Evolutionary conservation across 2,329 filamentous ascomycete genomes (phyloP).

Genomic region (Ascochyta lentis): DNA sequence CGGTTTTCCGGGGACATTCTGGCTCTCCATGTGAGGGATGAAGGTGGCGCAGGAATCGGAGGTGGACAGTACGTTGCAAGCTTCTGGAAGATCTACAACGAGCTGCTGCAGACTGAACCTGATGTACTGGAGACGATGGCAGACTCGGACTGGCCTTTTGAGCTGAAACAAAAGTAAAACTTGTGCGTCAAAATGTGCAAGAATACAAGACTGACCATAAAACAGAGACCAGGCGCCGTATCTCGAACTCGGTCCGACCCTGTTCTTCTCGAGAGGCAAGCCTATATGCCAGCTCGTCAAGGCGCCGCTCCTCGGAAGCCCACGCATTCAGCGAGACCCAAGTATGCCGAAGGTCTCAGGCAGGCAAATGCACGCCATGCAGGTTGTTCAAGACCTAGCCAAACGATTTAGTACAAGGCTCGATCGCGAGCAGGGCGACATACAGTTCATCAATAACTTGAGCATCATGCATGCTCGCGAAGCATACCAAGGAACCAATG

Average conservation of each 20-base stretch:
- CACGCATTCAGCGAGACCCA: slow-evolving; percentile 38
- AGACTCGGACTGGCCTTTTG: slow-evolving; percentile 46
- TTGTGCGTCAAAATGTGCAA: background rate
- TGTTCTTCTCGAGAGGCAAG: slow-evolving; percentile 46
- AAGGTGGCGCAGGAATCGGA: slow-evolving; percentile 38
- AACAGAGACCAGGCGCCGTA: slow-evolving; percentile 38
- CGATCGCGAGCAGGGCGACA: slow-evolving; percentile 46
- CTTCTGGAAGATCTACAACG: slow-evolving; percentile 48
- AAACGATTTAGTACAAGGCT: slow-evolving; percentile 38
- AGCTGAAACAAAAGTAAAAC: slow-evolving; percentile 47
- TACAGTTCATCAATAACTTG: slow-evolving; percentile 48
- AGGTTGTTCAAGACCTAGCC: slow-evolving; percentile 38
- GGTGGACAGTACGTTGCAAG: slow-evolving; percentile 44
- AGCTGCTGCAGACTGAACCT: slow-evolving; percentile 40
- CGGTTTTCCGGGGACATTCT: slow-evolving; percentile 48
- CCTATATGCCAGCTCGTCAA: slow-evolving; percentile 49
- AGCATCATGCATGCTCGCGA: slow-evolving; percentile 47
- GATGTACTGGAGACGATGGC: slow-evolving; percentile 46
- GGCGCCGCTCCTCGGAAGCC: slow-evolving; percentile 46
- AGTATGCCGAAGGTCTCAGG: slow-evolving; percentile 40
- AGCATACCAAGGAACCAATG: slow-evolving; percentile 37
- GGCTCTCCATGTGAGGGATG: slow-evolving; percentile 44
- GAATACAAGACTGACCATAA: background rate
- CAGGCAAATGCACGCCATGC: slow-evolving; percentile 40
- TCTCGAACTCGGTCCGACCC: slow-evolving; percentile 42